These are phyloP conservation scores for Alternaria brassicae DNA, from an alignment of 2,329 filamentous ascomycete genomes.

Conservation along the genomic window DNA sequence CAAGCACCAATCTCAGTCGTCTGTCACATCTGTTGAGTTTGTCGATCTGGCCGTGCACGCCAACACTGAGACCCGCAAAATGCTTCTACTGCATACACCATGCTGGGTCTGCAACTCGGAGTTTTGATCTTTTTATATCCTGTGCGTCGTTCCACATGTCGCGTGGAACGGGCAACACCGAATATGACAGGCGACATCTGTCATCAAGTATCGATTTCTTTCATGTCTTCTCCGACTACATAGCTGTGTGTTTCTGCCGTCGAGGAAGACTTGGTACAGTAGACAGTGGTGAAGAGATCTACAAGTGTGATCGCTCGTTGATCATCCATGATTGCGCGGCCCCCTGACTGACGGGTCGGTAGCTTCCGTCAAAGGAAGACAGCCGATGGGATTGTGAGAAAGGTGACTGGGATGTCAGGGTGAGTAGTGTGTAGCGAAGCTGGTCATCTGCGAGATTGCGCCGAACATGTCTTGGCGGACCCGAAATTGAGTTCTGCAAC, in stretches of 20 bases:
- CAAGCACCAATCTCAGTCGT: constrained; percentile 18
- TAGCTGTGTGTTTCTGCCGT: background rate
- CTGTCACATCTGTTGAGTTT: constrained; percentile 25
- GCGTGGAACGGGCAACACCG: constrained; percentile 17
- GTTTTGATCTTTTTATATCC: constrained; percentile 7
- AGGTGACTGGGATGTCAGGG: background rate
- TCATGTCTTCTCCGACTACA: constrained; percentile 21
- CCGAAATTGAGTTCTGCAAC: constrained; percentile 13
- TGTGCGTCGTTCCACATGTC: constrained; percentile 25
- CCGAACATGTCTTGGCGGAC: constrained; percentile 14
- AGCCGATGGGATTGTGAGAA: constrained; percentile 28
- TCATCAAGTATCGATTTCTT: constrained; percentile 30
- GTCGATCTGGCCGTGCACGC: constrained; percentile 29
- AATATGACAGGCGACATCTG: constrained; percentile 16
- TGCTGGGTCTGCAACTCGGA: background rate
- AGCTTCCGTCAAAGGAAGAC: constrained; percentile 33
- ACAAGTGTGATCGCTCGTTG: constrained; percentile 24
- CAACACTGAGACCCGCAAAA: background rate
- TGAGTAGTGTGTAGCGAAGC: constrained; percentile 3
- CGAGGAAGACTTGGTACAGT: background rate
- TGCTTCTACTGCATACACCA: constrained; percentile 1
- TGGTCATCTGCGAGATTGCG: constrained; percentile 13
- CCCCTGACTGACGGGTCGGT: constrained; percentile 31
- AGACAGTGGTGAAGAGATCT: constrained; percentile 24
- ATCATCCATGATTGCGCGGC: constrained; percentile 33